These are phyloP conservation scores for Orbilia javanica DNA, from an alignment of 2,329 filamentous ascomycete species.

Conservation along the genomic window DNA sequence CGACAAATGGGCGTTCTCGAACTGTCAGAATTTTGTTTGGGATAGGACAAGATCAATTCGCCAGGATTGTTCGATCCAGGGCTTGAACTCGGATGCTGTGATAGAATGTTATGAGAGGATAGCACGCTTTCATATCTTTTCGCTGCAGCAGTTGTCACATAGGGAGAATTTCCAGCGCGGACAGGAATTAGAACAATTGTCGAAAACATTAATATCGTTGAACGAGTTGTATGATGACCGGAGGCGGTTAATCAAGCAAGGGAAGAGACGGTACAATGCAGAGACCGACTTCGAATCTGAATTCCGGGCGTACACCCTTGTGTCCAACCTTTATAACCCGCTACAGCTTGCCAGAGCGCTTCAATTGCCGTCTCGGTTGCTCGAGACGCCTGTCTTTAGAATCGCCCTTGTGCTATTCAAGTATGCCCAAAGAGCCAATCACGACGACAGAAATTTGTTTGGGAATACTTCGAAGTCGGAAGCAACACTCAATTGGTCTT, in stretches of 20 bases:
- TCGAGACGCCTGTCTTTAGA: constrained; percentile 41
- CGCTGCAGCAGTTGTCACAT: constrained; percentile 74
- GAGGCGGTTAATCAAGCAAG: constrained; percentile 56
- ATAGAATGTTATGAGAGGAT: constrained; percentile 77
- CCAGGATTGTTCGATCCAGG: constrained; percentile 76
- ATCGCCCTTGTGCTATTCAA: constrained; percentile 49
- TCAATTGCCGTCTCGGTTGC: constrained; percentile 43
- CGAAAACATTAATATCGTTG: constrained; percentile 75
- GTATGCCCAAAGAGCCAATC: constrained; percentile 46
- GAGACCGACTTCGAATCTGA: constrained; percentile 53
- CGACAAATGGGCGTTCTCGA: constrained; percentile 70
- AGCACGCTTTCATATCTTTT: constrained; percentile 75
- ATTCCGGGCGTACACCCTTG: constrained; percentile 53
- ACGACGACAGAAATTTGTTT: constrained; percentile 55
- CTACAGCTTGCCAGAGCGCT: constrained; percentile 43
- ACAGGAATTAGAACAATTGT: constrained; percentile 77
- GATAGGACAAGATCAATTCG: constrained; percentile 77
- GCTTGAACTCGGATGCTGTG: constrained; percentile 69
- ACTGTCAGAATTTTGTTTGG: constrained; percentile 75
- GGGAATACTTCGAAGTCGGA: constrained; percentile 52
- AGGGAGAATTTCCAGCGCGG: constrained; percentile 71
- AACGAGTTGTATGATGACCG: constrained; percentile 75
- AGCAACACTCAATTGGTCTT: constrained; percentile 51
- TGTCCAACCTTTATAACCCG: constrained; percentile 50
- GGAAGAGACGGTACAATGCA: constrained; percentile 41